Evolutionary conservation across 2,329 filamentous ascomycete species (phyloP).

Genomic region (Verticillium alfalfae): DNA sequence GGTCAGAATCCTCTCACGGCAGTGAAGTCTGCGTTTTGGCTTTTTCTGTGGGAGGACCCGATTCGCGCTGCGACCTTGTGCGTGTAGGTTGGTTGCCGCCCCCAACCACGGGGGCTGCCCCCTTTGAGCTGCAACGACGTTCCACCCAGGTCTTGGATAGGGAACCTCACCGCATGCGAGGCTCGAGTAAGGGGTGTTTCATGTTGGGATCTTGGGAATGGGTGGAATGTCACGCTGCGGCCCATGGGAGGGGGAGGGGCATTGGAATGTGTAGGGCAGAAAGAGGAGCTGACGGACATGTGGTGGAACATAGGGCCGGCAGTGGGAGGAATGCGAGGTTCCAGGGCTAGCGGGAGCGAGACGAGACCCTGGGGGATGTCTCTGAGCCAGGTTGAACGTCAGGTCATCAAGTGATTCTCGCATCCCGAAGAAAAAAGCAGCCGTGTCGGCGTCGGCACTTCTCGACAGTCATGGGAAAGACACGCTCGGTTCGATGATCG

Average conservation of each 20-base stretch:
- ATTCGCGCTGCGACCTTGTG: neutral
- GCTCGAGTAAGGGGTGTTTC: neutral
- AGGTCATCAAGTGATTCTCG: neutral
- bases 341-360: neutral
- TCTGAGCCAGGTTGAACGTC: conserved; percentile 1
- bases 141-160: neutral
- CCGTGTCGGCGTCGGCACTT: too few species aligned
- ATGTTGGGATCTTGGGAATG: neutral
- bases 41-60: neutral
- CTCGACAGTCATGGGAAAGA: neutral
- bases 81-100: neutral
- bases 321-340: neutral
- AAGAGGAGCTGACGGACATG: neutral
- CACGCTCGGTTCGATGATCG: neutral
- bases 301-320: neutral
- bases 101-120: neutral
- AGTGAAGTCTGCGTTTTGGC: too few species aligned
- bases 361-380: neutral
- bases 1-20: too few species aligned
- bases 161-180: neutral
- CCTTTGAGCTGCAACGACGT: neutral
- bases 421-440: too few species aligned
- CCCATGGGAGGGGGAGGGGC: neutral
- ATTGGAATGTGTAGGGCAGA: neutral
- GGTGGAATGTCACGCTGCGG: neutral